Base-by-base conservation (phyloP, 1,284 basidiomycete species). In the Leccinum griseonigrum region DNA sequence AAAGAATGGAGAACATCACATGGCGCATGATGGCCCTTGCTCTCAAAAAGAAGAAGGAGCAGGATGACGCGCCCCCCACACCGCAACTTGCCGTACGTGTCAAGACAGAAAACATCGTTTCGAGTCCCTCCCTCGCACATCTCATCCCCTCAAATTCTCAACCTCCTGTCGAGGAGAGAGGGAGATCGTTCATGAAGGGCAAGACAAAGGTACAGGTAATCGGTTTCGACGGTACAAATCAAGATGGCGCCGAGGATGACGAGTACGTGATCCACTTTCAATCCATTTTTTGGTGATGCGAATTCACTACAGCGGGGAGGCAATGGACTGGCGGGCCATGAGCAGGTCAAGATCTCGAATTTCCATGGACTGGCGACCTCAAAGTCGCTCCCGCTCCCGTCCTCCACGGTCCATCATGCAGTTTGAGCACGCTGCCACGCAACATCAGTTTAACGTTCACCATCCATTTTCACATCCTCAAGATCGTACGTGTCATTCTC, bases 21-120 rank as follows among this genome's bases (percentile, higher is more conserved):
- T 98, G 97, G 97, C 81, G 97, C 64, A 94, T 98, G 93, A 98
- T 98, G 96, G 92, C 95, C 51, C 81, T 99, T 71, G 92, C 91
- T 9, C 77, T 98, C 64, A 90, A 91, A 79, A 95, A 93, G 81
- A 90, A 91, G 79, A 90, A 84, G 76, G 89, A 85, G 60, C 88
- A 86, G 60, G 93, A 86, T 70, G 87, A 76, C 62, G 67, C 64
- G 62, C 46, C 29, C 38, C n/a, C 32, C 28, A 22, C 54, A 7
- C 56, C 64, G 13, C 67, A 64, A 28, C 54, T 29, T 18, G 64
- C 34, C 51, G 68, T 75, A 16, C 67, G 57, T 29, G 56, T 75
- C 58, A 76, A 72, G 60, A 63, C 64, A 50, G 76, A 75, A 53
- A 64, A 67, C 43, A 61, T 64, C 10, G 60, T 68, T 16, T 18